phyloP scores from a whole-genome alignment of 1,284 basidiomycete genomes.

The Puccinia polysora region DNA sequence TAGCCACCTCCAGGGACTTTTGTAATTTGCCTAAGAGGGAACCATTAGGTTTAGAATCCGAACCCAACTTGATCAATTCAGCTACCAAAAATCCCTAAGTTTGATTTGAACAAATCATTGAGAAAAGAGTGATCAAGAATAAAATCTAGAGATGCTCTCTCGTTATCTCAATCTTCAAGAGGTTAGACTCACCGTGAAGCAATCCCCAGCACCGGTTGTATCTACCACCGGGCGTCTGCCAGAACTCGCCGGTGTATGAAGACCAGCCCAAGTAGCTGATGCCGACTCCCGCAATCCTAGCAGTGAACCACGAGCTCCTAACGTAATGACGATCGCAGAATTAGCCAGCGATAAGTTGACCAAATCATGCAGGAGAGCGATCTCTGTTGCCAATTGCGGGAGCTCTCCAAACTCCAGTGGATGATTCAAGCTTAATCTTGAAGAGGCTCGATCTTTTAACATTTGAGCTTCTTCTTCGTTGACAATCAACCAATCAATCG shows the following conservation, averaged over 20 bases:
- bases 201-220: constrained; percentile 40
- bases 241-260: background rate
- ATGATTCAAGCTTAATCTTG: background rate
- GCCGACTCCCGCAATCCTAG: background rate
- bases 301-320: constrained; percentile 22
- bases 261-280: background rate
- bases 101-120: background rate
- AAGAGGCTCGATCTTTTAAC: background rate
- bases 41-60: background rate
- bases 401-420: background rate
- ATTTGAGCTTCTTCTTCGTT: constrained; percentile 28
- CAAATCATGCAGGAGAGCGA: background rate
- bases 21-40: background rate
- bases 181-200: constrained; percentile 29
- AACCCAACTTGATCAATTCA: constrained; percentile 10
- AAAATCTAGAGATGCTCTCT: no score
- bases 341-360: constrained; percentile 12
- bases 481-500: constrained; percentile 35
- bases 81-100: constrained; percentile 31
- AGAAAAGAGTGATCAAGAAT: no score
- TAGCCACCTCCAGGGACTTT: constrained; percentile 3
- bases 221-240: constrained; percentile 26
- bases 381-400: background rate
- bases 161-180: no score
- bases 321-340: constrained; percentile 9